Percentiles rank a stretch among this genome's conserved stretches.
Conservation (phyloP, 2,329 filamentous ascomycete genomes). For the Penicillium griseofulvum region DNA sequence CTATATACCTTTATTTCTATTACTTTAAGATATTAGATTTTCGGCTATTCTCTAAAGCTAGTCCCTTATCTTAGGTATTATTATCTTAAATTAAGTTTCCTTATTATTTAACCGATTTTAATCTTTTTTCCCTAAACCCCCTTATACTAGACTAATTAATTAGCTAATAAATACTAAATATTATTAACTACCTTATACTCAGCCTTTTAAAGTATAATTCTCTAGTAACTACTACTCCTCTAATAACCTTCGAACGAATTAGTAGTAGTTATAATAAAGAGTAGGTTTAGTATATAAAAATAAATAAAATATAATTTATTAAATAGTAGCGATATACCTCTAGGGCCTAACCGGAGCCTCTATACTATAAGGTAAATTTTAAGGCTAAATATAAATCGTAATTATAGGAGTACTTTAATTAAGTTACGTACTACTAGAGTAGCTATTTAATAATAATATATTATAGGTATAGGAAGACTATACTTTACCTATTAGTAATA, state of each 20-base stretch:
- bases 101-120: too few relatives aligned
- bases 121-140: too few relatives aligned
- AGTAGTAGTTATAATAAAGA: background rate
- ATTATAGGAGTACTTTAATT: background rate
- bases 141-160: background rate
- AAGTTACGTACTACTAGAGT: too few relatives aligned
- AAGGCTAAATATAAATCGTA: background rate
- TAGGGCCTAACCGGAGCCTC: background rate
- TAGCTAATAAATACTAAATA: background rate
- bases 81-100: too few relatives aligned
- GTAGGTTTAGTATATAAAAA: too few relatives aligned
- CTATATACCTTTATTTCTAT: too few relatives aligned
- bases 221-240: background rate
- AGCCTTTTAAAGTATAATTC: background rate
- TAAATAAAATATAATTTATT: background rate
- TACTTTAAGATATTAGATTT: too few relatives aligned
- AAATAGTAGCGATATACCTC: background rate
- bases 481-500: too few relatives aligned
- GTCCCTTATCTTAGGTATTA: too few relatives aligned
- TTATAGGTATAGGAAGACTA: too few relatives aligned
- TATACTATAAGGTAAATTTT: background rate
- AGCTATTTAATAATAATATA: too few relatives aligned
- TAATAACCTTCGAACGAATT: background rate
- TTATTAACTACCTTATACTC: background rate
- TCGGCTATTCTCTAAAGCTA: too few relatives aligned